A percentile compares a stretch with the other conserved stretches of the same genome.
phyloP scores from a whole-genome alignment of 495 filamentous ascomycete genomes.

The Daldinia decipiens region DNA sequence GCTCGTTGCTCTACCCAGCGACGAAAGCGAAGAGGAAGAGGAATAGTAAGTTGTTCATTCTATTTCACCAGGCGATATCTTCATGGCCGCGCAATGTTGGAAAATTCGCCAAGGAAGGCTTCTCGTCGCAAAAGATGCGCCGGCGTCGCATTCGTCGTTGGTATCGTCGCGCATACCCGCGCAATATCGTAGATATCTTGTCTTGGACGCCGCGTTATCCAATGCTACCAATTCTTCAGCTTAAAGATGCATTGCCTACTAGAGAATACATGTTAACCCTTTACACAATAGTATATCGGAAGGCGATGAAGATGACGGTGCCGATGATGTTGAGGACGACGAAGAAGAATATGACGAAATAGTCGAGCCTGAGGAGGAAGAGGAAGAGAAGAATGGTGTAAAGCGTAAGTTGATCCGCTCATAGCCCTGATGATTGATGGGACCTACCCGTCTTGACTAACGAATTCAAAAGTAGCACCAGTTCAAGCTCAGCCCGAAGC shows the following conservation, averaged over 20 bases:
- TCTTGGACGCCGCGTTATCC: constrained; percentile 6
- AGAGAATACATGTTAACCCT: constrained; percentile 20
- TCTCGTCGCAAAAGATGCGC: constrained; percentile 40
- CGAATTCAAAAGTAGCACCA: constrained; percentile 12
- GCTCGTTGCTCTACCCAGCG: constrained; percentile 61
- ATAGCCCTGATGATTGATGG: background rate
- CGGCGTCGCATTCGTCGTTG: constrained; percentile 11
- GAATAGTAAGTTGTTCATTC: constrained; percentile 58
- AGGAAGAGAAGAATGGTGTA: constrained; percentile 44
- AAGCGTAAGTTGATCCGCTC: constrained; percentile 40
- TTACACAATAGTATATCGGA: constrained; percentile 42
- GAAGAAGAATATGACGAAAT: constrained; percentile 49
- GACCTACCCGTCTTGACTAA: constrained; percentile 23
- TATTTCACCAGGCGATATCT: constrained; percentile 13
- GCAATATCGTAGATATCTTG: constrained; percentile 41
- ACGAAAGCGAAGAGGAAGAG: constrained; percentile 61
- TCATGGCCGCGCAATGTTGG: constrained; percentile 2
- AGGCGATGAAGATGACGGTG: constrained; percentile 51
- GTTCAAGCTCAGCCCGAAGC: constrained; percentile 47
- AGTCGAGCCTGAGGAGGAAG: constrained; percentile 45
- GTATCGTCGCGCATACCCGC: constrained; percentile 30
- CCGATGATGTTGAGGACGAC: constrained; percentile 56
- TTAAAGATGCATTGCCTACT: background rate
- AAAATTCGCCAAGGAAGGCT: constrained; percentile 11
- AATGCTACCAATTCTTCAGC: background rate